These are phyloP conservation scores for Alternaria sp. DNA, from an alignment of 2,329 filamentous ascomycete genomes.

Conservation along the genomic window DNA sequence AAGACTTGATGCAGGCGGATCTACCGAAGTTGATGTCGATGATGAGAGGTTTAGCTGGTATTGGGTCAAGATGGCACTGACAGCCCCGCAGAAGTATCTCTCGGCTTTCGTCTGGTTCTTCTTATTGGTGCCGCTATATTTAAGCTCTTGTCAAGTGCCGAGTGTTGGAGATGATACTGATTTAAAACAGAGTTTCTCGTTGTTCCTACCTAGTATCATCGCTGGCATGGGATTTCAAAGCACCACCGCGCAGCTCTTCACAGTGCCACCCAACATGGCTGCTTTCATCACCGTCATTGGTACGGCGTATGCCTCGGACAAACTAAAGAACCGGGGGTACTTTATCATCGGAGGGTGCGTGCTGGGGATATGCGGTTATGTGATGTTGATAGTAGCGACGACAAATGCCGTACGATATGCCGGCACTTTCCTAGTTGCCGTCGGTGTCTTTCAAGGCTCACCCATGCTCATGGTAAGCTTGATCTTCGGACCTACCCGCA, in stretches of 20 bases:
- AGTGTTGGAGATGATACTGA: conserved; percentile 9
- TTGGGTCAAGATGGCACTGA: conserved; percentile 50
- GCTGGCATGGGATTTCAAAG: conserved; percentile 52
- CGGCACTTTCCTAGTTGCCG: conserved; percentile 53
- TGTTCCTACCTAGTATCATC: conserved; percentile 54
- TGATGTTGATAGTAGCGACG: conserved; percentile 60
- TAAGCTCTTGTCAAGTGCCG: neutral
- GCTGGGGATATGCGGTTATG: conserved; percentile 59
- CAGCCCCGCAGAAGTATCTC: conserved; percentile 51
- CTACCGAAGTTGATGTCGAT: conserved; percentile 42
- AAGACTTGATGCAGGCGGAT: conserved; percentile 40
- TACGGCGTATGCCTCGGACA: conserved; percentile 59
- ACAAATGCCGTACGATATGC: conserved; percentile 52
- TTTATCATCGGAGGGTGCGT: conserved; percentile 61
- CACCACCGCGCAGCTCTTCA: conserved; percentile 50
- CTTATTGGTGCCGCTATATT: conserved; percentile 58
- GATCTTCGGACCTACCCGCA: too few species aligned
- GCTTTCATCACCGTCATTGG: conserved; percentile 49
- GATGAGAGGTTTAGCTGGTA: conserved; percentile 54
- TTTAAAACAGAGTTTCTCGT: conserved; percentile 41
- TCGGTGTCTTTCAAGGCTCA: conserved; percentile 54
- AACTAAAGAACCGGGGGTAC: conserved; percentile 51
- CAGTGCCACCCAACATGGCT: conserved; percentile 56
- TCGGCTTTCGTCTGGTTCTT: conserved; percentile 49
- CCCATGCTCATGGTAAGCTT: conserved; percentile 47